Conservation (phyloP, 192 early-diverging fungal species). For the Coemansia guatemalensis region DNA sequence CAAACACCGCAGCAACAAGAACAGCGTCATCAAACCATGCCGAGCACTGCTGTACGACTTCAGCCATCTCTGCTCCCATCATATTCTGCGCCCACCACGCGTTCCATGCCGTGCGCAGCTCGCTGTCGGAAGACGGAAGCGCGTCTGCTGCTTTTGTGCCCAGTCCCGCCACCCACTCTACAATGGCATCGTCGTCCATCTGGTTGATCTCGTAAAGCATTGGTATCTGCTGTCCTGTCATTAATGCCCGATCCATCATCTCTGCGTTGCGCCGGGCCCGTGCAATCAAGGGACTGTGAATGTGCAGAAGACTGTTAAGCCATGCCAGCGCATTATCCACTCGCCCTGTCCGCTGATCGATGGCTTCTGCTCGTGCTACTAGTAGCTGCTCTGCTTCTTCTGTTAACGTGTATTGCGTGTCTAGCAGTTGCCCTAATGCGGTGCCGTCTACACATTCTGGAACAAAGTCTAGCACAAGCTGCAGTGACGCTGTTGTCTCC, state of each 20-base stretch:
- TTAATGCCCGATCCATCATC: neutral
- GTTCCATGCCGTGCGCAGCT: slow-evolving; percentile 22
- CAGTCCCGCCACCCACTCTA: slow-evolving; percentile 9
- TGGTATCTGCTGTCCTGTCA: neutral
- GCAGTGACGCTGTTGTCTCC: slow-evolving; percentile 4
- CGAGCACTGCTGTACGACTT: slow-evolving; percentile 1
- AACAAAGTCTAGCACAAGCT: slow-evolving; percentile 15
- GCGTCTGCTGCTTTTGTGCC: neutral
- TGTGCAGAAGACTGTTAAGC: slow-evolving; percentile 8
- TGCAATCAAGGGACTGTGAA: neutral
- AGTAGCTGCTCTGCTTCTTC: neutral
- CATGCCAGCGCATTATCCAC: slow-evolving; percentile 21
- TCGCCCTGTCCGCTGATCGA: slow-evolving; percentile 15
- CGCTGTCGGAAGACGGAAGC: neutral
- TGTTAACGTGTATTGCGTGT: neutral
- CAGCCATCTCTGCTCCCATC: slow-evolving; percentile 5
- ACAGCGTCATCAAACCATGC: slow-evolving; percentile 10
- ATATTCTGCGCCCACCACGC: slow-evolving; percentile 21
- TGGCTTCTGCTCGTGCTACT: neutral
- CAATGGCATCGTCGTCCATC: slow-evolving; percentile 8
- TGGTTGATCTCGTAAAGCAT: slow-evolving; percentile 11
- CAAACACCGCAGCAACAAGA: slow-evolving; percentile 19
- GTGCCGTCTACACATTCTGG: slow-evolving; percentile 23
- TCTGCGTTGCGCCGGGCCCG: slow-evolving; percentile 11
- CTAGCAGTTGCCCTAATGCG: slow-evolving; percentile 13